These are phyloP conservation scores for Cladophialophora carrionii DNA, from an alignment of 2,329 filamentous ascomycete species.

Conservation along the genomic window DNA sequence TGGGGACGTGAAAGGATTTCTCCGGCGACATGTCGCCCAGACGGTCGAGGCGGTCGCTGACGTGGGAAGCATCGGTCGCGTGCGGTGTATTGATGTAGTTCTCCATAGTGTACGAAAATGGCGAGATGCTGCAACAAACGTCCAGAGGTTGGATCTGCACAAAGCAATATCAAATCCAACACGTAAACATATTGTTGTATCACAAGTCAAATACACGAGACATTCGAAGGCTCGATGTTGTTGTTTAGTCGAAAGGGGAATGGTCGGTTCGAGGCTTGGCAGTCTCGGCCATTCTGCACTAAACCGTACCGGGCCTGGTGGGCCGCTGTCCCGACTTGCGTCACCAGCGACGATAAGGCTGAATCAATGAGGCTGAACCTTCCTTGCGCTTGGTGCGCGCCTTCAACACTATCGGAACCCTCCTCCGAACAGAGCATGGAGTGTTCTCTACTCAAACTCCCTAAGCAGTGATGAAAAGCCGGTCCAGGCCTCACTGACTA, in stretches of 20 bases:
- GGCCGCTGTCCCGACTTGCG: not conserved
- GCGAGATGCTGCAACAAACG: not conserved
- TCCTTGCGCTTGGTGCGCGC: too few species aligned
- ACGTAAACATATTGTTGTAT: conserved; percentile 25
- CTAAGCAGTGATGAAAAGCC: too few species aligned
- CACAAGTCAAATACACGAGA: not conserved
- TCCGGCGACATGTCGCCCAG: conserved; percentile 87
- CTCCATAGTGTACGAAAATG: conserved; percentile 60
- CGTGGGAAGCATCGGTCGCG: conserved; percentile 83
- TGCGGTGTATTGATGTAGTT: conserved; percentile 81
- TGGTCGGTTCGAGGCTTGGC: conserved; percentile 11
- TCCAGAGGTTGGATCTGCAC: not conserved
- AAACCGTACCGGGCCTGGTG: not conserved
- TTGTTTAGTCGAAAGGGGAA: conserved; percentile 17
- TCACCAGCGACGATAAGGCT: not conserved
- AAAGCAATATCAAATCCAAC: conserved; percentile 19
- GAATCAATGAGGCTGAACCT: not conserved
- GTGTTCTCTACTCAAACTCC: too few species aligned
- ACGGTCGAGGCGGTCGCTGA: conserved; percentile 66
- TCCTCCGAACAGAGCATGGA: too few species aligned
- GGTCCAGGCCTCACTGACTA: too few species aligned
- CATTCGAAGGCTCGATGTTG: conserved; percentile 4
- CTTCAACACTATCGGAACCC: too few species aligned
- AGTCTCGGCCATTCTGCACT: not conserved
- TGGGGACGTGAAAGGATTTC: conserved; percentile 80